Evolutionary conservation across 306 rosid genomes (phyloP), one percentile per base, ranked within the genome.

Genomic region (Neltuma alba): DNA sequence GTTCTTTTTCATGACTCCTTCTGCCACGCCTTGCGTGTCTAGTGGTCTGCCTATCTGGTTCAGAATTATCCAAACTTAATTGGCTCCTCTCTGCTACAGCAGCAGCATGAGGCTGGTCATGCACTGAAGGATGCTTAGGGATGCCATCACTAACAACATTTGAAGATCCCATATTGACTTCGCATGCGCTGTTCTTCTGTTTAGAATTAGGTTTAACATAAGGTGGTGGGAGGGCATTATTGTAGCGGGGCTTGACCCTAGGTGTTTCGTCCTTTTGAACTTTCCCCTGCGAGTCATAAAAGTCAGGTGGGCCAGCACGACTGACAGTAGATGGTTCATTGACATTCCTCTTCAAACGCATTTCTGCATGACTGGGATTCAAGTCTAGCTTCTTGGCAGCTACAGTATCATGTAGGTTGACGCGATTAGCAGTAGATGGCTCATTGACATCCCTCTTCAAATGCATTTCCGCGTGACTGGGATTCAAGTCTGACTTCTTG

Each of bases 171-270:
- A 21, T 55, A 72, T 80, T 77, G 70, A 58, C 64, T 20, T 63
- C 90, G 12, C 16, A 78, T 50, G 78, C 82, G 76, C 63, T 79
- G 77, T 60, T 87, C 85, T 90, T 92, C 60, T 76, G 75, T 83
- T 87, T 90, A 73, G 82, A 76, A 82, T 84, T 78, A 44, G 86
- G 82, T 74, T 95, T 95, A 47, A 95, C 86, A 78, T 95, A 93
- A 15, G 99, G 99, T 55, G 99, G 99, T 69, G 98, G 98, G 62
- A 89, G 73, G 71, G 83, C 85, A 82, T 62, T 87, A 76, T 74
- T 87, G 86, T 76, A 80, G 84, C 77, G 72, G 47, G 97, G 75
- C 83, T 87, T 92, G 80, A 65, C 72, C 80, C 82, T 88, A 52
- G 78, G 92, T 48, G 54, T 79, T 82, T 83, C 90, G 80, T 83